phyloP scores from a whole-genome alignment of 1,284 basidiomycete species.

The Porodaedalea pini region DNA sequence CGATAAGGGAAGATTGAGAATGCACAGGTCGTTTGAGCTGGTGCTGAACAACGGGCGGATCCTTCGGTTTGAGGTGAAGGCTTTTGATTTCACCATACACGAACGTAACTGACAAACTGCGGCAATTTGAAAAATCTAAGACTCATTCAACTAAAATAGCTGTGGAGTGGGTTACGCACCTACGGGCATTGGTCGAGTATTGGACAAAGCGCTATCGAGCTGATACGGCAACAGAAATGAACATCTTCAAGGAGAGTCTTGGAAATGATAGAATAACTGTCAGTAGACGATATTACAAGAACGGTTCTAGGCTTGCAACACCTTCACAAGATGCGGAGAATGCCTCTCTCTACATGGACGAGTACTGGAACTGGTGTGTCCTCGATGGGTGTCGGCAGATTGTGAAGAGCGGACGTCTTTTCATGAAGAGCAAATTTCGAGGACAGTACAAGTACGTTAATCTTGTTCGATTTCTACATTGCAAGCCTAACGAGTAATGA shows the following conservation, averaged over 20 bases:
- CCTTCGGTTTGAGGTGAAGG: constrained; percentile 68
- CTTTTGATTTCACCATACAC: too few species aligned
- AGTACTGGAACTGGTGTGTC: constrained; percentile 79
- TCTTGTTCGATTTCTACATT: background rate
- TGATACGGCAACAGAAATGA: constrained; percentile 78
- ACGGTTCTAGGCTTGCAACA: constrained; percentile 43
- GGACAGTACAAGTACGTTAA: constrained; percentile 66
- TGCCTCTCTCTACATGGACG: constrained; percentile 52
- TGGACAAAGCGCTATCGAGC: constrained; percentile 71
- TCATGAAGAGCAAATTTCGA: constrained; percentile 59
- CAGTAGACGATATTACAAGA: constrained; percentile 41
- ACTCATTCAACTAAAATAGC: constrained; percentile 60
- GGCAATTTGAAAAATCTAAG: too few species aligned
- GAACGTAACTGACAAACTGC: too few species aligned
- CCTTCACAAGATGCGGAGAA: constrained; percentile 47
- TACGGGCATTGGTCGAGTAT: constrained; percentile 65
- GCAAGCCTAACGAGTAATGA: background rate
- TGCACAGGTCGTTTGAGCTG: constrained; percentile 75
- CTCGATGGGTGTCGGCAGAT: constrained; percentile 73
- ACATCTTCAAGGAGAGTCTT: constrained; percentile 52
- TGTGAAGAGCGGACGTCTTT: constrained; percentile 66
- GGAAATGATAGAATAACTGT: constrained; percentile 54
- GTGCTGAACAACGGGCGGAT: constrained; percentile 65
- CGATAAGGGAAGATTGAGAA: constrained; percentile 49
- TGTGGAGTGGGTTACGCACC: constrained; percentile 74